Percentiles rank a stretch among this genome's conserved stretches.
Conservation (phyloP, 768 basidiomycete genomes). For the Auriscalpium vulgare region DNA sequence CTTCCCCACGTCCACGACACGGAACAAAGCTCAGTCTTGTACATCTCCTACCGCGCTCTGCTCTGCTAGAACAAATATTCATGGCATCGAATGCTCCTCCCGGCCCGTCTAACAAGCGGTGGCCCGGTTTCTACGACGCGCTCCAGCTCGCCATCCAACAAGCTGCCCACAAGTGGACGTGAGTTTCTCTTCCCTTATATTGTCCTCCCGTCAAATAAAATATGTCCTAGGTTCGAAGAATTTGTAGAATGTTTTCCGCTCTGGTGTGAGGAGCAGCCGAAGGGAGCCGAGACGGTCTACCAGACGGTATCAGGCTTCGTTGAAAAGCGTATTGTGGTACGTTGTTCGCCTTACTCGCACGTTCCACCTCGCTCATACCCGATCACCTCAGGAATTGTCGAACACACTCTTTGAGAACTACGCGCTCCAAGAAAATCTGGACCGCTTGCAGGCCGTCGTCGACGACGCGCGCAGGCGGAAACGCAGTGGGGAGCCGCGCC, state of each 20-base stretch:
- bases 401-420: slow-evolving; percentile 66
- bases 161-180: slow-evolving; percentile 48
- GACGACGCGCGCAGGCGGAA: slow-evolving; percentile 55
- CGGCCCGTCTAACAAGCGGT: slow-evolving; percentile 31
- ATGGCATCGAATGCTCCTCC: slow-evolving; percentile 21
- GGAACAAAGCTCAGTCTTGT: too few relatives aligned
- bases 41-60: too few relatives aligned
- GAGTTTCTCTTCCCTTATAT: slow-evolving; percentile 16
- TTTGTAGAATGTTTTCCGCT: slow-evolving; percentile 33
- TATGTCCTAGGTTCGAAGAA: slow-evolving; percentile 35
- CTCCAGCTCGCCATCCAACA: slow-evolving; percentile 46
- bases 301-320: slow-evolving; percentile 66
- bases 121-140: slow-evolving; percentile 44
- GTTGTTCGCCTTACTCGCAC: not conserved
- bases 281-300: slow-evolving; percentile 25
- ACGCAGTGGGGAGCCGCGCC: slow-evolving; percentile 30
- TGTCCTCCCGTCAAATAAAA: not conserved
- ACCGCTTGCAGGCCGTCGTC: slow-evolving; percentile 61
- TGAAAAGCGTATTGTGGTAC: slow-evolving; percentile 48
- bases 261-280: slow-evolving; percentile 30
- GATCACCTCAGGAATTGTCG: slow-evolving; percentile 42
- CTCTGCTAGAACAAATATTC: not conserved
- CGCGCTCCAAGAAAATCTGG: slow-evolving; percentile 60
- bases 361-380: not conserved
- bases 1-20: too few relatives aligned